phyloP scores from a whole-genome alignment of 306 rosid species.

The Urtica urens region DNA sequence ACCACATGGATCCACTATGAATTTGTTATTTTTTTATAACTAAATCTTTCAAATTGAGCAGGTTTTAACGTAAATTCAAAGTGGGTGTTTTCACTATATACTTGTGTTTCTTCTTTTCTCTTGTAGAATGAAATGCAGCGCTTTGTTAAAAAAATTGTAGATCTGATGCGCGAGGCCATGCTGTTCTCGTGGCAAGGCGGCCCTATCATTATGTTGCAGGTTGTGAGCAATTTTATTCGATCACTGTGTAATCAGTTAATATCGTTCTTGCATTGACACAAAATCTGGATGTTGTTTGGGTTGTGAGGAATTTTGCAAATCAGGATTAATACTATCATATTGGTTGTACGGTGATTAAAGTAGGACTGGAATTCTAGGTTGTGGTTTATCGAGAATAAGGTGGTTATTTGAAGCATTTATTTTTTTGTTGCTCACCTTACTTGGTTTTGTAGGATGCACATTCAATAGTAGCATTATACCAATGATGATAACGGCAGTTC shows the following conservation, averaged over 20 bases:
- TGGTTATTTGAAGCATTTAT: background rate
- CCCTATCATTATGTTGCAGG: constrained; percentile 93
- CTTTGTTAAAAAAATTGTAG: constrained; percentile 79
- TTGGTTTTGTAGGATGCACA: background rate
- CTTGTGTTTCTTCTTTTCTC: constrained; percentile 8
- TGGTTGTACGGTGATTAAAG: no score
- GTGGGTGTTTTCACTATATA: no score
- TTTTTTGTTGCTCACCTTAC: background rate
- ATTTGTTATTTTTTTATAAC: no score
- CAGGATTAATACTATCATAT: constrained; percentile 11
- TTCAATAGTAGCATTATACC: background rate
- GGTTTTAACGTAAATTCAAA: no score
- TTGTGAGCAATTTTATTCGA: constrained; percentile 21
- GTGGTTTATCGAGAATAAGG: background rate
- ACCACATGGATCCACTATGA: no score
- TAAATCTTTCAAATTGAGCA: no score
- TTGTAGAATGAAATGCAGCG: constrained; percentile 80
- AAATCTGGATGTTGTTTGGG: constrained; percentile 11
- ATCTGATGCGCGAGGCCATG: constrained; percentile 60
- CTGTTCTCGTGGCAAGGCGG: constrained; percentile 97
- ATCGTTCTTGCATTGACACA: constrained; percentile 8
- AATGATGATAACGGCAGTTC: no score
- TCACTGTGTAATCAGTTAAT: background rate
- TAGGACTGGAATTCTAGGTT: background rate
- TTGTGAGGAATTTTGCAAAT: constrained; percentile 16